Evolutionary conservation across 331 rosid species (phyloP), one percentile per base, ranked within the genome.

Genomic region (Arachis monticola): DNA sequence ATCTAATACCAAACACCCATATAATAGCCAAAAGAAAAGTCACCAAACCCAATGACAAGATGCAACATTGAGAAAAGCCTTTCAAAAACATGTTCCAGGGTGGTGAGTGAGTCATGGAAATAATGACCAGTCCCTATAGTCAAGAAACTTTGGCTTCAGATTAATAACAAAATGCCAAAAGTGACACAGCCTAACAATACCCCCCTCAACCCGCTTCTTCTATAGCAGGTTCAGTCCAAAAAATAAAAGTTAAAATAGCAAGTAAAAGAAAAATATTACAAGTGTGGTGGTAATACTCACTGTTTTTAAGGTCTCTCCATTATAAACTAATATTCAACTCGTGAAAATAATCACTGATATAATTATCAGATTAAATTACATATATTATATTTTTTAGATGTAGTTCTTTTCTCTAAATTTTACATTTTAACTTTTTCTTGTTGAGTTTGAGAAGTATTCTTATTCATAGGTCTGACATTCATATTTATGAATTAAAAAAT

Each of bases 101-200:
- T 1, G 7, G 56, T 51, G 53, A 5, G 57, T 52, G 58, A 12
- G 77, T 65, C 72, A 81, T 57, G 68, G 72, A 66, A 79, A 46
- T 32, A 32, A 32, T 32, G 63, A 75, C 51, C 2, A 74, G 32
- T 32, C 69, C 57, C 57, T 32, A 51, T 76, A 63, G 79, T 76
- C 74, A 79, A 47, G 69, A 79, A 52, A 53, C 76, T 70, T 72
- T 12, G 79, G 85, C 67, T 69, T 85, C 78, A 75, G 71, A 73
- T 41, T 74, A 32, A 32, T 56, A 62, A 75, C 86, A 79, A 72
- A 88, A 80, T 79, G 84, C 82, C 82, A 79, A 73, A 77, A 58
- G 56, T 51, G 8, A 14, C 79, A 66, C 80, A 62, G 27, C 5
- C n/a, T 52, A 50, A 73, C 76, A 83, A 65, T 35, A 11, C 78